These are phyloP conservation scores for Phytophthora pluvialis DNA, from an alignment of 352 stramenopile species.

Conservation along the genomic window DNA sequence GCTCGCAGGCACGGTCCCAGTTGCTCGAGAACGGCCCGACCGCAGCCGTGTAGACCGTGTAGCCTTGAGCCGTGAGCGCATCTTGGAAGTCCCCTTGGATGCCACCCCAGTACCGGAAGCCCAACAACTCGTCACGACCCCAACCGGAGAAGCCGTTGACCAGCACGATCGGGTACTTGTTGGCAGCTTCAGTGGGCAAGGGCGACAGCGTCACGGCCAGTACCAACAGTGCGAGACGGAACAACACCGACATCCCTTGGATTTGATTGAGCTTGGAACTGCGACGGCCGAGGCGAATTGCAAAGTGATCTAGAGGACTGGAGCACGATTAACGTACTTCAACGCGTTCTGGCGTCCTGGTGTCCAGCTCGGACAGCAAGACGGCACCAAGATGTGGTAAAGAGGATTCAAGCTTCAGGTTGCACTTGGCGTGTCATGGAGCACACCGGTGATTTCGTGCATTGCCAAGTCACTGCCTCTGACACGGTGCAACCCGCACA, in stretches of 20 bases:
- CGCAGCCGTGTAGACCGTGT: conserved; percentile 56
- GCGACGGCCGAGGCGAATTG: conserved; percentile 24
- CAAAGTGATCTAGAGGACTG: conserved; percentile 18
- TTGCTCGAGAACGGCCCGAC: conserved; percentile 67
- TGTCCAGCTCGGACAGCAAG: conserved; percentile 24
- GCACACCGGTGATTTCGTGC: background rate
- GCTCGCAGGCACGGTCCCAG: conserved; percentile 69
- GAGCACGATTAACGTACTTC: conserved; percentile 3
- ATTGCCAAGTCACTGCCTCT: conserved; percentile 18
- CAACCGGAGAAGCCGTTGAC: conserved; percentile 64
- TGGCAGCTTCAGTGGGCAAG: conserved; percentile 27
- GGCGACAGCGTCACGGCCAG: conserved; percentile 12
- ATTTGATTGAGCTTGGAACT: conserved; percentile 4
- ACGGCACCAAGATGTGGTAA: conserved; percentile 16
- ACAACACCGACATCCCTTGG: conserved; percentile 21
- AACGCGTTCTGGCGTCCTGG: conserved; percentile 2
- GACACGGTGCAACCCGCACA: conserved; percentile 3
- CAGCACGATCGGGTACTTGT: conserved; percentile 62
- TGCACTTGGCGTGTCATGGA: conserved; percentile 21
- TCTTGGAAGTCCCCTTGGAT: conserved; percentile 54
- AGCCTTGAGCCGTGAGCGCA: conserved; percentile 46
- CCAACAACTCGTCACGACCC: conserved; percentile 49
- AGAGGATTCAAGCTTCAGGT: conserved; percentile 14
- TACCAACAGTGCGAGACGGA: conserved; percentile 22
- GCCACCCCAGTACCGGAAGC: conserved; percentile 58